Base-by-base conservation (phyloP, 2,329 filamentous ascomycete species). In the Talaromyces sp. region DNA sequence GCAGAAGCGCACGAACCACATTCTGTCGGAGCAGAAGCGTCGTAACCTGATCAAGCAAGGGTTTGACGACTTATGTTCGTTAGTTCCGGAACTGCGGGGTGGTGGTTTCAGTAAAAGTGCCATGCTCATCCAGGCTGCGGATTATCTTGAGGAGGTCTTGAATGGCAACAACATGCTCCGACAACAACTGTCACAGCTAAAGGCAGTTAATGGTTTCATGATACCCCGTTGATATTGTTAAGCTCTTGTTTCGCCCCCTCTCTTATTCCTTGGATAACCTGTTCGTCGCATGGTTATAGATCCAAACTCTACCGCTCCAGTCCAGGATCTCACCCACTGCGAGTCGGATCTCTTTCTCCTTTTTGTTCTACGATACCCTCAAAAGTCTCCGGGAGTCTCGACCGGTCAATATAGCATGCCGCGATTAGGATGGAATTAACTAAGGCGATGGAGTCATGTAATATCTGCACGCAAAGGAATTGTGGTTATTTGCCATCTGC, bases 1-100 rank as follows among this genome's bases (percentile, higher is more conserved):
- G 60, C 88, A 94, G 72, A 94, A 93, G 73, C 81, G 89, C 46
- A 87, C 86, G 66, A 96, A 96, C 64, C 90, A 95, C 68, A 94
- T 96, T 63, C 81, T 86, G 54, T 94, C 90, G 54, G 91, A 95
- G 69, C 89, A 96, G 74, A 95, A 94, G 73, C 83, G 91, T 35
- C 81, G 91, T 50, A 90, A 89, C 25, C 78, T 91, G 48, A 93
- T 93, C 66, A 88, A 91, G 68, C 83, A 89, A 63, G 89, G 89
- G 0, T 96, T 93, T 65, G 88, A 91, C 43, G 88, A 93, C 59
- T 75, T 96, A n/a, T 84, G 84, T 63, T 80, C 84, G 28, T 78
- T 95, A 21, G 89, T 96, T 0, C 91, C 91, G 0, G 87, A 85
- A 15, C 78, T 95, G 10, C 82, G 81, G 57, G 85, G 84, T 25